Conservation (phyloP, 805 yeast species). For the Candida koratica region DNA sequence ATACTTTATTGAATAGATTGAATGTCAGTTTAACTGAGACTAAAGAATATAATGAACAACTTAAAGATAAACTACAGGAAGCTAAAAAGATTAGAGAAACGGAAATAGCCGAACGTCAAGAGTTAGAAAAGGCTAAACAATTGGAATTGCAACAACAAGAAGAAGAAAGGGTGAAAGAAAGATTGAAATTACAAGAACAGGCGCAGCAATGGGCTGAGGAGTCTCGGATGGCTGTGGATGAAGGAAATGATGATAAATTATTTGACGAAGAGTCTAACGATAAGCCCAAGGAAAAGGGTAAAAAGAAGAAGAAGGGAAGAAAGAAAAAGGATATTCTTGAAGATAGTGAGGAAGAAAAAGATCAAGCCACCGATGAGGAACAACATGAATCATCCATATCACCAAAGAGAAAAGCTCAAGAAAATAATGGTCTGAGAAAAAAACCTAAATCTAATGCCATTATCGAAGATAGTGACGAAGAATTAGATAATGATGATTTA, state of each 20-base stretch:
- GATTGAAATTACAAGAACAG: conserved; percentile 48
- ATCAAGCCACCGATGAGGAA: conserved; percentile 4
- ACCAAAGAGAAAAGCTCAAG: conserved; percentile 1
- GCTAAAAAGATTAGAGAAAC: conserved; percentile 67
- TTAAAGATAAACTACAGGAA: conserved; percentile 60
- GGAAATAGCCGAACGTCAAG: conserved; percentile 40
- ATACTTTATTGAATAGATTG: conserved; percentile 68
- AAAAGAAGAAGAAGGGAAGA: conserved; percentile 23
- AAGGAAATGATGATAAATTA: conserved; percentile 33
- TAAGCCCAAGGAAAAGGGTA: conserved; percentile 3
- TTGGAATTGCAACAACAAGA: conserved; percentile 46
- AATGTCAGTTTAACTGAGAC: conserved; percentile 71
- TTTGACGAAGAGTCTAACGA: conserved; percentile 34
- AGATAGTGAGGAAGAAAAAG: conserved; percentile 31
- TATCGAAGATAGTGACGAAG: conserved; percentile 49
- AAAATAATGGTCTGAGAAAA: conserved; percentile 20
- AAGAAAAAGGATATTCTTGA: conserved; percentile 31
- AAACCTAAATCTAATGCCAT: conserved; percentile 27
- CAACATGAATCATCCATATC: background rate
- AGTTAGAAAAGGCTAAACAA: conserved; percentile 36
- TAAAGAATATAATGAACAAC: conserved; percentile 54
- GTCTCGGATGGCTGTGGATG: conserved; percentile 31
- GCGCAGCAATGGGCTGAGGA: conserved; percentile 49
- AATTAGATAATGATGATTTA: conserved; percentile 31
- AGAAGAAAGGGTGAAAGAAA: conserved; percentile 43